These are phyloP conservation scores for Leishmania gerbilli DNA, from an alignment of 208 protist genomes.

Conservation along the genomic window DNA sequence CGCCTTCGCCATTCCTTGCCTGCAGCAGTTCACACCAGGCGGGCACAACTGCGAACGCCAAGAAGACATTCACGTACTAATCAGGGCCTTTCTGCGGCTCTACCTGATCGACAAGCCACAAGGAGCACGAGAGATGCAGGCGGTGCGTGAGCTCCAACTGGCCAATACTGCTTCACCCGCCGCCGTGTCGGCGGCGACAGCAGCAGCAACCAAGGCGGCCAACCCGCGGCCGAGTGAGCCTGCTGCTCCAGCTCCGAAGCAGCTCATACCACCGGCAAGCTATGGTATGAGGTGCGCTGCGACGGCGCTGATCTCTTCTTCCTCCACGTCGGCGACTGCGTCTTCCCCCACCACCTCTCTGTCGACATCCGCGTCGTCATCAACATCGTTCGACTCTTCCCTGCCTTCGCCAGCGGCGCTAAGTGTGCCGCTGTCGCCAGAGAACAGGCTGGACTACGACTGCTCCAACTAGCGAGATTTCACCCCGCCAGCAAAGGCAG, in stretches of 20 bases:
- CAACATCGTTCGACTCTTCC: neutral
- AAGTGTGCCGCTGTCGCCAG: neutral
- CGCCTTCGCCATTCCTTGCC: conserved; percentile 57
- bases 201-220: neutral
- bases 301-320: neutral
- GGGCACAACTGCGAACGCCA: conserved; percentile 94
- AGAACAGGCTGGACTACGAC: neutral
- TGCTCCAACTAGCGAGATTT: neutral
- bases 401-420: neutral
- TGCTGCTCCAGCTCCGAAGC: neutral
- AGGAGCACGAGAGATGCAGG: conserved; percentile 17
- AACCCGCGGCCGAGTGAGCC: neutral
- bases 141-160: neutral
- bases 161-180: neutral
- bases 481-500: neutral
- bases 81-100: conserved; percentile 80
- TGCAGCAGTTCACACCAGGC: conserved; percentile 80
- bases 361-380: neutral
- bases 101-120: conserved; percentile 78
- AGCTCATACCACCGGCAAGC: neutral
- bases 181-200: neutral
- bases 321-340: neutral
- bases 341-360: neutral
- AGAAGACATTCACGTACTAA: conserved; percentile 69
- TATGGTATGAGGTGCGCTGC: neutral